Conservation (phyloP, 1,284 basidiomycete species). For the Leccinum olivaceoglutinosum region DNA sequence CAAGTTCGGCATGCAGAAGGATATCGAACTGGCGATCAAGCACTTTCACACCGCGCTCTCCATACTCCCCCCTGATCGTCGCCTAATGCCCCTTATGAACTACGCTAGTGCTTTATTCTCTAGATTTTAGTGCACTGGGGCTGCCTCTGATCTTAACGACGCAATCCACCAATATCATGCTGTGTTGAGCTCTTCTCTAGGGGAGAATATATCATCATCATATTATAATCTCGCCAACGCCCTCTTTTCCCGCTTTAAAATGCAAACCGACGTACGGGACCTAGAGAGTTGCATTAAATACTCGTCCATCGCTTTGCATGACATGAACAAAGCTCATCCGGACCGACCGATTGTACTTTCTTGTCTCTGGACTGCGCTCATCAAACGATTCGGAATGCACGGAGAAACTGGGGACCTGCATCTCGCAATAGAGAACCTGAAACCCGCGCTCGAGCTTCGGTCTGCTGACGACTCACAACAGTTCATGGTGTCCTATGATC, state of each 20-base stretch:
- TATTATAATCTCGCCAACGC: slow-evolving; percentile 29
- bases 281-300: slow-evolving; percentile 21
- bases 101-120: slow-evolving; percentile 28
- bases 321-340: slow-evolving; percentile 21
- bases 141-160: slow-evolving; percentile 18
- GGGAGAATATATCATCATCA: slow-evolving; percentile 17
- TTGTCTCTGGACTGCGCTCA: slow-evolving; percentile 28
- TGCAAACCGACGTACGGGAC: slow-evolving; percentile 15
- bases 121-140: slow-evolving; percentile 23
- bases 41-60: slow-evolving; percentile 22
- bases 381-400: slow-evolving; percentile 23
- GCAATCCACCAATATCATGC: slow-evolving; percentile 24
- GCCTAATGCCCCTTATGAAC: slow-evolving; percentile 21
- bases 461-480: slow-evolving; percentile 20
- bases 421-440: slow-evolving; percentile 22
- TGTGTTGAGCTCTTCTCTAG: slow-evolving; percentile 16
- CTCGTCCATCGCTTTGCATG: slow-evolving; percentile 19
- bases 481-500: slow-evolving; percentile 20
- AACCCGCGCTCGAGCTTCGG: slow-evolving; percentile 20
- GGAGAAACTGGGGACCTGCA: slow-evolving; percentile 28
- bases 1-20: slow-evolving; percentile 13
- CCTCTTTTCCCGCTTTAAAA: slow-evolving; percentile 25
- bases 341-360: slow-evolving; percentile 24
- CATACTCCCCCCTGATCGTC: slow-evolving; percentile 16
- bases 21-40: slow-evolving; percentile 27